phyloP scores from a whole-genome alignment of 1,139 yeast species.

The Candida anutae region DNA sequence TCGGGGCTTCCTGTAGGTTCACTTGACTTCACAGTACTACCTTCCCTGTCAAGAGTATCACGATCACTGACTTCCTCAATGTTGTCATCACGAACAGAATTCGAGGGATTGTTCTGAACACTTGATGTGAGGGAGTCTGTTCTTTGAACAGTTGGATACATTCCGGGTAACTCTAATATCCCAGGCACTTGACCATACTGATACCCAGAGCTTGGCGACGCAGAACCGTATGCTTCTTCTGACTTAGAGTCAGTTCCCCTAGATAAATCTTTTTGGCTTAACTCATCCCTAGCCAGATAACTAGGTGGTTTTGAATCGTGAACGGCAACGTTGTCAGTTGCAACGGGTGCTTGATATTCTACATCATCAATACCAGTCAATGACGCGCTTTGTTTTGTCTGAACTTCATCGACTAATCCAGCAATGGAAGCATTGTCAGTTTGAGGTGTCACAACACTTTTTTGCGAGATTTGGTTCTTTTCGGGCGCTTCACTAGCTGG shows the following conservation, averaged over 20 bases:
- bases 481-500: conserved; percentile 1
- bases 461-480: background rate
- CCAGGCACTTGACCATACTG: conserved; percentile 30
- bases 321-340: conserved; percentile 14
- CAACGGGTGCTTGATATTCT: conserved; percentile 6
- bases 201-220: conserved; percentile 51
- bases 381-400: conserved; percentile 17
- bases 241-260: conserved; percentile 21
- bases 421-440: conserved; percentile 2
- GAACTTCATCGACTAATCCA: conserved; percentile 19
- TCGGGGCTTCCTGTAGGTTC: conserved; percentile 11
- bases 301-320: no score
- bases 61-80: conserved; percentile 54
- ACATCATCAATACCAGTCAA: conserved; percentile 23
- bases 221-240: conserved; percentile 45
- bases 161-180: conserved; percentile 43
- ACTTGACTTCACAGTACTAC: conserved; percentile 4
- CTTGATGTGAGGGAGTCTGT: conserved; percentile 85
- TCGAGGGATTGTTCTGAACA: conserved; percentile 86
- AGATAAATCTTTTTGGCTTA: conserved; percentile 28
- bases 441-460: conserved; percentile 1
- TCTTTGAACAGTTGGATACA: conserved; percentile 38
- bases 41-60: conserved; percentile 39
- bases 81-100: conserved; percentile 75
- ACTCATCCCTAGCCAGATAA: no score